Evolutionary conservation across 495 filamentous ascomycete genomes (phyloP), one percentile per base, ranked within the genome.

Genomic region (Podospora sp.): DNA sequence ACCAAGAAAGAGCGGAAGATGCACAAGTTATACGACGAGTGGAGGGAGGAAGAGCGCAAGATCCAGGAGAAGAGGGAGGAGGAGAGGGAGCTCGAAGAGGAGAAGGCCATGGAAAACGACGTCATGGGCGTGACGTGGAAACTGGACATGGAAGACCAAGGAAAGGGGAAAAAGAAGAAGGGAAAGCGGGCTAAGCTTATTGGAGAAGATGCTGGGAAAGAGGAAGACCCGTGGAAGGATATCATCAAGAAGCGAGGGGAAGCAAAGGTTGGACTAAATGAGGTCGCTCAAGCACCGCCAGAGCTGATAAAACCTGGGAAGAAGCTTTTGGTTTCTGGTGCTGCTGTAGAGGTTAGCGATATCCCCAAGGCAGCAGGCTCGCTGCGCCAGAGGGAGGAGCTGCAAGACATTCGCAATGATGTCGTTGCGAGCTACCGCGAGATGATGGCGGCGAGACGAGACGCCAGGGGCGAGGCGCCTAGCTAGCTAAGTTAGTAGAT

Each of bases 1-100:
- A 94, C 92, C 52, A 90, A 89, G 79, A 94, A 91, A 62, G 92
- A 97, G 83, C 90, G 86, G 76, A 89, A 88, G 74, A 86, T 97
- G 83, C 89, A 90, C 61, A 88, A 88, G 72, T 79, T 97, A 78
- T 92, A 96, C 75, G 82, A 80, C 27, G 88, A 91, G 52, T 97
- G 94, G 94, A 84, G 92, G 46, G 86, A 89, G 71, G 88, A 92
- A 57, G 85, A 82, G 20, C 72, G 66, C 61, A 84, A 81, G 77
- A 77, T 84, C 16, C 81, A 85, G 65, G 85, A 88, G 72, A 83
- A 84, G 69, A 75, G 72, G 40, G 82, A 91, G 49, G 90, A 88
- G 63, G 85, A 83, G 71, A 77, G 83, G 25, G 87, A 89, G 68
- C 80, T 86, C 65, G 82, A 82, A 24, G 91, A 92, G 69, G 88